Evolutionary conservation across 164 flowering plant genomes (phyloP), one percentile per base, ranked within the genome.

Genomic region (Chloranthus sessilifolius): DNA sequence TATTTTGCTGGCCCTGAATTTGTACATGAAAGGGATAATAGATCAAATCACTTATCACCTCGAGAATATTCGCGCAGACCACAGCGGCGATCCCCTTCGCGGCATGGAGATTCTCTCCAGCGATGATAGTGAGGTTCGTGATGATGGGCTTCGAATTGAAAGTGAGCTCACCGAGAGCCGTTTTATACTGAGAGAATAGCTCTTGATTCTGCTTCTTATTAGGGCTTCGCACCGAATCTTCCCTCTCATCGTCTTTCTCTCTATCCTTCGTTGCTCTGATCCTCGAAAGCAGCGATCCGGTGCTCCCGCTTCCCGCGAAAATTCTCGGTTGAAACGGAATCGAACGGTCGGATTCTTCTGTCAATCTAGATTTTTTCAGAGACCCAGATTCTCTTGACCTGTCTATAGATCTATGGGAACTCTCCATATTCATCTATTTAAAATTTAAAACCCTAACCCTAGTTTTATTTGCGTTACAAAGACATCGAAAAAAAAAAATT

Each of bases 121-220:
- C 99, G 22, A 94, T 89, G 27, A 94, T 94, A 0, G 99, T 89
- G 73, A 94, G 64, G 57, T 89, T 94, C 1, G 96, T 94, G 29
- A 94, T 94, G 22, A 89, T 89, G 21, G 99, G 99, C 62, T 92
- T 92, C 10, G 97, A 89, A 60, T 92, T 92, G 66, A 92, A 82
- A 1, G 95, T 92, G 38, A 92, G 80, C 72, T 92, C 99, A 2
- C 86, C 75, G 0, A 92, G 69, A 0, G 97, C 99, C 1, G 78
- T 69, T 70, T 70, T 79, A 70, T 92, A 92, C 85, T 85, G 95
- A 54, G 59, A 73, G 22, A 89, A 78, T 14, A 92, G 83, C 67
- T 92, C 97, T 49, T 75, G 79, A 37, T 72, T 77, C 55, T 70
- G 82, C 24, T 71, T 78, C 20, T 28, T 53, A 38, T 19, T 14